Conservation (phyloP, 192 early-diverging fungal species). For the Allomyces javanicus region DNA sequence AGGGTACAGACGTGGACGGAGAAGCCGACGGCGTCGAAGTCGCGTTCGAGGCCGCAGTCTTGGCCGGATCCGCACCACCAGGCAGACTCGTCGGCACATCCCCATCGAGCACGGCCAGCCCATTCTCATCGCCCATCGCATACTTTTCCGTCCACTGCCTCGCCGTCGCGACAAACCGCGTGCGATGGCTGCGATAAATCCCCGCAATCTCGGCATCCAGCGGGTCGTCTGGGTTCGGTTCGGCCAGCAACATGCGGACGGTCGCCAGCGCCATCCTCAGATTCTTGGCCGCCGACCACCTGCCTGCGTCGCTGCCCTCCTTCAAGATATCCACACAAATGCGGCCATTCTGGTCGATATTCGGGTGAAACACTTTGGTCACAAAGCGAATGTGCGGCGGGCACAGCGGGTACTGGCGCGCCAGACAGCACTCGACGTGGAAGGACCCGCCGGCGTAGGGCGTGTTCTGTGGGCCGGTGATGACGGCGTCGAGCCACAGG, state of each 20-base stretch:
- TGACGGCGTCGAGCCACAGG: background rate
- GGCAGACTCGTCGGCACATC: background rate
- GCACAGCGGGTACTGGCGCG: constrained; percentile 46
- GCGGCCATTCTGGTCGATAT: constrained; percentile 54
- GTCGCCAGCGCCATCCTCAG: constrained; percentile 38
- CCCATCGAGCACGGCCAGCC: background rate
- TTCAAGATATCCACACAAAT: constrained; percentile 58
- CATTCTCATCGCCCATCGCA: constrained; percentile 7
- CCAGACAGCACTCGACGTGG: constrained; percentile 35
- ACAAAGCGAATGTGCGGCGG: constrained; percentile 46
- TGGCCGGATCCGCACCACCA: background rate
- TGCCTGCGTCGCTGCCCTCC: constrained; percentile 12
- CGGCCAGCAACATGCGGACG: constrained; percentile 29
- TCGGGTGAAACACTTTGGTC: constrained; percentile 66
- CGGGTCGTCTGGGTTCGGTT: constrained; percentile 58
- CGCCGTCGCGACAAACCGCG: constrained; percentile 22
- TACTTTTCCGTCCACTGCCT: constrained; percentile 14
- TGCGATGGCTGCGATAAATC: constrained; percentile 22
- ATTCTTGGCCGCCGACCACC: constrained; percentile 50
- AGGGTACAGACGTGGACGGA: background rate
- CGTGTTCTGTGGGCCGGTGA: constrained; percentile 38
- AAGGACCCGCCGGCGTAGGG: constrained; percentile 47
- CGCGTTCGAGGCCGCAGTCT: background rate
- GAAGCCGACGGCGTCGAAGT: background rate
- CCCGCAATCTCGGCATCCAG: constrained; percentile 43